Evolutionary conservation across 495 filamentous ascomycete genomes (phyloP), one percentile per base, ranked within the genome.

Genomic region (Tuber borchii): DNA sequence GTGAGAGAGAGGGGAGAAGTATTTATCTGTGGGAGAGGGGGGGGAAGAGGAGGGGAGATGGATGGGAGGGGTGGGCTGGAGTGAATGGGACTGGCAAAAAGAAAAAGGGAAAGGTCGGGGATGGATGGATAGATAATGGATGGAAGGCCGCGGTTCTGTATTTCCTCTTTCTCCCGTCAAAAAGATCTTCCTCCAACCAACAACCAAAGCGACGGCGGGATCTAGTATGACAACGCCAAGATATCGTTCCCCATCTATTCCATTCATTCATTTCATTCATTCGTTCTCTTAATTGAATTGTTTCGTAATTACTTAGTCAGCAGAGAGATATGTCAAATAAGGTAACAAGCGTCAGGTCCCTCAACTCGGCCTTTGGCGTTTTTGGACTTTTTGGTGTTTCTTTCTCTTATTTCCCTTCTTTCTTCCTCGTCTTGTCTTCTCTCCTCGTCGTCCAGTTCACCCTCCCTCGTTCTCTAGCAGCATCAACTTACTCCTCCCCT

Each of bases 1-100:
- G 81, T 91, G n/a, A n/a, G 87, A 84, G 82, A 86, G 84, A 85
- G 83, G 83, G 80, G 82, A 82, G 77, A 81, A 78, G 74, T 77
- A 43, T 61, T 70, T 73, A 71, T 71, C 44, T 72, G 82, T 82
- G 82, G 81, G 82, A 83, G 83, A 73, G n/a, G n/a, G 80, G 75
- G 78, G 83, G 82, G 80, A 77, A 83, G 71, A 79, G 81, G 74
- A 76, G 79, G 76, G 81, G 69, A 74, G 76, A 77, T 69, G 77
- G 78, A 75, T 70, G 78, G 78, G 77, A 73, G 79, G 79, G 79
- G 84, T 79, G 1, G 76, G 76, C 51, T 75, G 75, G 81, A 81
- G 76, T 71, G 74, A 80, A 65, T 34, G 56, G 56, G 51, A 61
- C 51, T 61, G 51, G 51, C 51, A 4, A 61, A 31, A 31, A n/a